phyloP scores from a whole-genome alignment of 2,329 filamentous ascomycete genomes.

The Ascochyta viciae-villosae region DNA sequence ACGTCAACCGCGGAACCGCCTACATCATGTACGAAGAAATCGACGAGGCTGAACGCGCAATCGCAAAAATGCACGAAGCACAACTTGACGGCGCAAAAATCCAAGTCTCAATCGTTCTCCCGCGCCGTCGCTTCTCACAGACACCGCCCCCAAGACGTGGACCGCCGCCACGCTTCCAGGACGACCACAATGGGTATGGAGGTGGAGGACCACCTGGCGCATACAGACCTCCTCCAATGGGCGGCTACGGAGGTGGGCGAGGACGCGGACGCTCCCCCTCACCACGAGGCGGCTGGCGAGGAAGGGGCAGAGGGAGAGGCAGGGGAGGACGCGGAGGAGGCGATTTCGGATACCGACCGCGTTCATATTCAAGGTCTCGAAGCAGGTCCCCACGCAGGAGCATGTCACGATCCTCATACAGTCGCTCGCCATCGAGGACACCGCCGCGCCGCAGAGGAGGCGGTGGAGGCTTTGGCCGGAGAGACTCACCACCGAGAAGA shows the following conservation, averaged over 20 bases:
- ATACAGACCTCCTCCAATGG: slow-evolving; percentile 48
- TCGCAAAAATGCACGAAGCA: slow-evolving; percentile 98
- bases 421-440: slow-evolving; percentile 47
- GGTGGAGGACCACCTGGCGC: slow-evolving; percentile 47
- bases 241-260: slow-evolving; percentile 31
- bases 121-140: slow-evolving; percentile 80
- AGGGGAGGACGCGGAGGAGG: slow-evolving; percentile 44
- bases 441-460: slow-evolving; percentile 38
- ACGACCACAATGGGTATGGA: slow-evolving; percentile 27
- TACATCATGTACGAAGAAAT: slow-evolving; percentile 86
- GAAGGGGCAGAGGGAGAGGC: slow-evolving; percentile 47
- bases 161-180: slow-evolving; percentile 40
- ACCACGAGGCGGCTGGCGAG: slow-evolving; percentile 41
- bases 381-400: slow-evolving; percentile 54
- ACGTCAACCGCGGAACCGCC: slow-evolving; percentile 89
- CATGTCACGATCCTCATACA: slow-evolving; percentile 50
- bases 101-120: slow-evolving; percentile 87
- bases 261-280: slow-evolving; percentile 49
- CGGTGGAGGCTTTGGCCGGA: slow-evolving; percentile 38
- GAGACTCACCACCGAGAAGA: slow-evolving; percentile 52
- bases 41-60: slow-evolving; percentile 82
- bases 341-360: slow-evolving; percentile 33
- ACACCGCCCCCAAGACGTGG: slow-evolving; percentile 76
- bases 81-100: slow-evolving; percentile 84
- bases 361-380: slow-evolving; percentile 46